These are phyloP conservation scores for Elymus sibiricus DNA, from an alignment of 176 grass and related monocot species.

Conservation along the genomic window DNA sequence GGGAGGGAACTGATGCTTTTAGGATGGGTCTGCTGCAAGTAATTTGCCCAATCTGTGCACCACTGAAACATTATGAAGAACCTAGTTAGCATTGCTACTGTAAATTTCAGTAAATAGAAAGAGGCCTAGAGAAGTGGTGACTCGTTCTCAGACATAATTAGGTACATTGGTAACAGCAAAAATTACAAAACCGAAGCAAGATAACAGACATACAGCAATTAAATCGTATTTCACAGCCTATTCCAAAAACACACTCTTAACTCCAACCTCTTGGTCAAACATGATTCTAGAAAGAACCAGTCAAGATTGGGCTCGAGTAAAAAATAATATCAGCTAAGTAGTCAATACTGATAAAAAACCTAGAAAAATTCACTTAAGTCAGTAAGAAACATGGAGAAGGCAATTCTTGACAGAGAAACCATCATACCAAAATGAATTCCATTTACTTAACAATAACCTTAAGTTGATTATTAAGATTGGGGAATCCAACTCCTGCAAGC, in stretches of 20 bases:
- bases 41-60: constrained; percentile 51
- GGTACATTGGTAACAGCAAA: neutral
- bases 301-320: neutral
- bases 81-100: constrained; percentile 16
- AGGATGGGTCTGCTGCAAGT: constrained; percentile 67
- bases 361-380: neutral
- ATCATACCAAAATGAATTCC: neutral
- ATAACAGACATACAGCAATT: neutral
- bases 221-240: neutral
- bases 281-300: neutral
- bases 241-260: neutral
- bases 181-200: neutral
- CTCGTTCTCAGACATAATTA: neutral
- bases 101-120: constrained; percentile 16
- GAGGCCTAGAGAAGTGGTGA: neutral
- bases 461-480: neutral
- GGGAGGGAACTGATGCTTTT: constrained; percentile 62
- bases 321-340: neutral
- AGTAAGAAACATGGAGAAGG: neutral
- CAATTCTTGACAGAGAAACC: neutral
- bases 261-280: neutral
- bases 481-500: neutral
- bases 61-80: constrained; percentile 36
- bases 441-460: neutral
- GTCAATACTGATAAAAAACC: neutral